phyloP scores from a whole-genome alignment of 1,284 basidiomycete genomes.

The Leucoagaricus sp. region DNA sequence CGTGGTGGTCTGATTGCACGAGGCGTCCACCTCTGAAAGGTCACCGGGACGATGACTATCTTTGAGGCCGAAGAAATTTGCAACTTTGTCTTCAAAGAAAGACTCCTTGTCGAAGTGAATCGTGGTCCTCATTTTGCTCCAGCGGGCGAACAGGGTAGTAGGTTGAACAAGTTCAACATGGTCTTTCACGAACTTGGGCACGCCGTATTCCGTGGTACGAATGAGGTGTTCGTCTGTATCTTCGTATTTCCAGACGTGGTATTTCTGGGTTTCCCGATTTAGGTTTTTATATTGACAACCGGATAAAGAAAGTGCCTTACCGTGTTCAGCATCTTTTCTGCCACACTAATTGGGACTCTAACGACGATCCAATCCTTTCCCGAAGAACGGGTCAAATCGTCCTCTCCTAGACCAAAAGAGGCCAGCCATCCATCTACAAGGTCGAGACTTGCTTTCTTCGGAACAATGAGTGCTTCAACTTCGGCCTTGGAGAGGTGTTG shows the following conservation, averaged over 20 bases:
- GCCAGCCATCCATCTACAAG: constrained; percentile 66
- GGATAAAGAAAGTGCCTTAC: constrained; percentile 36
- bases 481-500: constrained; percentile 66
- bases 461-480: constrained; percentile 60
- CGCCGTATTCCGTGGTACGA: constrained; percentile 70
- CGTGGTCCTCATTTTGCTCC: constrained; percentile 47
- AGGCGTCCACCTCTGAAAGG: constrained; percentile 44
- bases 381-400: constrained; percentile 51
- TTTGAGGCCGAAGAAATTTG: constrained; percentile 15
- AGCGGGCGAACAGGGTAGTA: constrained; percentile 68
- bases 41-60: no score
- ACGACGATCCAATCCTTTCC: constrained; percentile 72
- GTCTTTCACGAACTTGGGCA: constrained; percentile 59
- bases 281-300: background rate
- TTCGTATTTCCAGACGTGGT: constrained; percentile 59
- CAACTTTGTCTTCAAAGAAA: background rate
- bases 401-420: constrained; percentile 51
- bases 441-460: constrained; percentile 52
- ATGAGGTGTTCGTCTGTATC: constrained; percentile 54
- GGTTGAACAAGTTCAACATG: constrained; percentile 76
- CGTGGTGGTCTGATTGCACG: constrained; percentile 51
- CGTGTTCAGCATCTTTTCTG: constrained; percentile 70
- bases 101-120: constrained; percentile 29
- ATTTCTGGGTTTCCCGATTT: constrained; percentile 45
- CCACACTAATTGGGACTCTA: constrained; percentile 56